A percentile compares a stretch with the other conserved stretches of the same genome.
Conservation (phyloP, 768 basidiomycete genomes). For the Panellus pusillus region DNA sequence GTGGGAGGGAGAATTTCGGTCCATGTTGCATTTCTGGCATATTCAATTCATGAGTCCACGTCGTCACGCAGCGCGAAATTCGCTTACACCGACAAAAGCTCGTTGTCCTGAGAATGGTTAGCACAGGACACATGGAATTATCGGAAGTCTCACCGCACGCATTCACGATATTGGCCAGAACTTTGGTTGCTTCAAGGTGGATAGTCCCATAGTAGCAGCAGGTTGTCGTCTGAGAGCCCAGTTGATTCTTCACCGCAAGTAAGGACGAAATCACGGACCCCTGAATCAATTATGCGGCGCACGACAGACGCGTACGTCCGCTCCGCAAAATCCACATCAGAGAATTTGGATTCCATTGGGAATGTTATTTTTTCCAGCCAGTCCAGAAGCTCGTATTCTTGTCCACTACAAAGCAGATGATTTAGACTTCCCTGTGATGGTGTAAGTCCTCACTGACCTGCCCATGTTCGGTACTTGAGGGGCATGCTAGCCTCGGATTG, state of each 20-base stretch:
- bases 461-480: slow-evolving; percentile 78
- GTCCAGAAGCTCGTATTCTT: slow-evolving; percentile 82
- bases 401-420: slow-evolving; percentile 52
- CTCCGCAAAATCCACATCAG: slow-evolving; percentile 66
- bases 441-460: slow-evolving; percentile 38
- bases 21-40: slow-evolving; percentile 87
- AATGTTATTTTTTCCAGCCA: slow-evolving; percentile 89
- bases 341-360: slow-evolving; percentile 80
- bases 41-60: not conserved
- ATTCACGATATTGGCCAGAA: slow-evolving; percentile 75
- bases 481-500: slow-evolving; percentile 54
- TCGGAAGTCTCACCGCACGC: slow-evolving; percentile 45
- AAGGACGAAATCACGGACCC: slow-evolving; percentile 51
- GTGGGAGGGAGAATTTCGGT: slow-evolving; percentile 64
- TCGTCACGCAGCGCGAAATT: not conserved
- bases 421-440: not conserved
- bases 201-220: slow-evolving; percentile 89
- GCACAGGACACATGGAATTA: not conserved
- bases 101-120: slow-evolving; percentile 57
- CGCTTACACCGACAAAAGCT: slow-evolving; percentile 79
- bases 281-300: slow-evolving; percentile 64
- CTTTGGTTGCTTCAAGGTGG: slow-evolving; percentile 78
- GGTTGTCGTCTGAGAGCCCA: slow-evolving; percentile 73
- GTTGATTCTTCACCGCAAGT: slow-evolving; percentile 1
- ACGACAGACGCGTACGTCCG: slow-evolving; percentile 73